phyloP scores from a whole-genome alignment of 163 green algal genomes.

The Chlorella variabilis region DNA sequence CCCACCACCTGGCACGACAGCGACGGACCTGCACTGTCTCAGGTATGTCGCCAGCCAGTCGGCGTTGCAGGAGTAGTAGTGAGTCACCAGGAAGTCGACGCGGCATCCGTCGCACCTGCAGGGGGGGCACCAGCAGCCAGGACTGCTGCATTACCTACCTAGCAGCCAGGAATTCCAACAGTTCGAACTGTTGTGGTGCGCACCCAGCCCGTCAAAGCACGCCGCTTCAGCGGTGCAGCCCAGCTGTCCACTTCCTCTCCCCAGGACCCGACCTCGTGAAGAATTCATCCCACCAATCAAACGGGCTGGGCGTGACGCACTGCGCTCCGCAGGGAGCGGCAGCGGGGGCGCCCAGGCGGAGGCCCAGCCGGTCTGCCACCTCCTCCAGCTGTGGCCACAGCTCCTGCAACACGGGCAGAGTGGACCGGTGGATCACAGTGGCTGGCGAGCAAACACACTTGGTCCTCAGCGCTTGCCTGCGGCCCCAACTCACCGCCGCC shows the following conservation, averaged over 20 bases:
- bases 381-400: conserved; percentile 40
- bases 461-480: too few species aligned
- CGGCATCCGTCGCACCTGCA: conserved; percentile 40
- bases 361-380: conserved; percentile 10
- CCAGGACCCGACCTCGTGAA: too few species aligned
- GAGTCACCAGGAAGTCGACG: conserved; percentile 41
- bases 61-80: conserved; percentile 41
- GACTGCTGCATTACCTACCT: too few species aligned
- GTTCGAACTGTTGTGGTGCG: too few species aligned
- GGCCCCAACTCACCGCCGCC: conserved; percentile 35
- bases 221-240: too few species aligned
- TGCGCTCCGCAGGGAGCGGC: conserved; percentile 29
- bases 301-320: conserved; percentile 25
- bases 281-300: conserved; percentile 46
- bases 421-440: too few species aligned
- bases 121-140: too few species aligned
- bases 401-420: background rate
- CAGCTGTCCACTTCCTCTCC: too few species aligned
- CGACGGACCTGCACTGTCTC: conserved; percentile 22
- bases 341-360: conserved; percentile 31
- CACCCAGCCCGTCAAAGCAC: too few species aligned
- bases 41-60: conserved; percentile 22
- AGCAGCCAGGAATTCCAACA: too few species aligned
- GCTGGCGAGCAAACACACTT: too few species aligned
- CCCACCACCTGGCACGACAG: background rate